Conservation (phyloP, 345 rosid species). For the Gossypium raimondii region DNA sequence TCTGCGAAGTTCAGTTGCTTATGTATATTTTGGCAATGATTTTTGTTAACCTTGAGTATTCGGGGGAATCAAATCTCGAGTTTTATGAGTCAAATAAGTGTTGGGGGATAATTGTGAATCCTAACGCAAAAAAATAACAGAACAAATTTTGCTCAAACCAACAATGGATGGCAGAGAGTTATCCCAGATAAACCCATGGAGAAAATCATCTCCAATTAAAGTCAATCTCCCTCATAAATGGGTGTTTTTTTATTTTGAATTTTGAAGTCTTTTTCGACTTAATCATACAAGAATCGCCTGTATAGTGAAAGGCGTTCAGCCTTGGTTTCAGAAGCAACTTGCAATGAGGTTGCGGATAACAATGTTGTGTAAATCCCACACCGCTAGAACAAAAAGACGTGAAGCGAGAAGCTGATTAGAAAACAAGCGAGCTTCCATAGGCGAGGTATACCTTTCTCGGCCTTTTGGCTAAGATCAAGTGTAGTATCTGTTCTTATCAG, state of each 20-base stretch:
- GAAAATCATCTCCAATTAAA: background rate
- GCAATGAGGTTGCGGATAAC: background rate
- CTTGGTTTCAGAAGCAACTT: background rate
- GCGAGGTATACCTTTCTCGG: conserved; percentile 48
- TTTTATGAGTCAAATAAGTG: too few species aligned
- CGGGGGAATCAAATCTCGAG: too few species aligned
- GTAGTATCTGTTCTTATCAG: conserved; percentile 8
- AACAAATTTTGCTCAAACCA: background rate
- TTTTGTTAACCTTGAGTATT: too few species aligned
- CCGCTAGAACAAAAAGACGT: background rate
- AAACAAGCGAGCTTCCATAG: background rate
- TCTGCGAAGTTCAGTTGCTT: background rate
- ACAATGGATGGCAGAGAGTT: background rate
- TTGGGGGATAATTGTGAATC: too few species aligned
- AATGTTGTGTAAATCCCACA: background rate
- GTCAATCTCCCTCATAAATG: background rate
- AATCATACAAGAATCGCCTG: background rate
- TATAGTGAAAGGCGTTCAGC: background rate
- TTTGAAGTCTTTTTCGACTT: background rate
- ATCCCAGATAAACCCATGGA: background rate
- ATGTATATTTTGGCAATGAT: background rate
- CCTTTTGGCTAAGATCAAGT: conserved; percentile 72
- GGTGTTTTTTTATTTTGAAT: background rate
- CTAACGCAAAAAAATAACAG: too few species aligned
- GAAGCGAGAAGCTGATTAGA: background rate